Conservation (phyloP, 352 stramenopile genomes). For the Phytophthora pinifolia region DNA sequence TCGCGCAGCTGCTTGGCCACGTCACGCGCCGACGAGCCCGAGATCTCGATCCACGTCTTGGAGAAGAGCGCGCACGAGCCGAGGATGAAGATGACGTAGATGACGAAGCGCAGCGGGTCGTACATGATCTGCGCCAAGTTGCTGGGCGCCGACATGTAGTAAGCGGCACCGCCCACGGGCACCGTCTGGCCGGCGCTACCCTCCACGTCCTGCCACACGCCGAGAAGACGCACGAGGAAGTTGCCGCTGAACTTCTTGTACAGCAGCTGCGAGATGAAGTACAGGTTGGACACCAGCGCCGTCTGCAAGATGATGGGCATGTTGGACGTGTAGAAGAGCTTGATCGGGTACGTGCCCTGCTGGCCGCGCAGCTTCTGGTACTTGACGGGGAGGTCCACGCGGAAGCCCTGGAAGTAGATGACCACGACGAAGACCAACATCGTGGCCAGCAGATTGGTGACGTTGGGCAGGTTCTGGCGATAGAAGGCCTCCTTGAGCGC, state of each 20-base stretch:
- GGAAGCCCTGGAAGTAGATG: conserved; percentile 99
- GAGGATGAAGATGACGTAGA: conserved; percentile 99
- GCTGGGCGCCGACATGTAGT: conserved; percentile 98
- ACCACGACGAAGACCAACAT: conserved; percentile 99
- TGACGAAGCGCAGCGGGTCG: conserved; percentile 98
- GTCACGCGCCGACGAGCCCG: conserved; percentile 95
- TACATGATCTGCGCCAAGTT: conserved; percentile 97
- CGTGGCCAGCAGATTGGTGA: conserved; percentile 99
- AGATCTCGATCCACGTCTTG: conserved; percentile 99
- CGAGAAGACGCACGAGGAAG: conserved; percentile 97
- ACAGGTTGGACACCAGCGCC: conserved; percentile 98
- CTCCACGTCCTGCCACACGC: conserved; percentile 98
- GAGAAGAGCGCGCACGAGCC: conserved; percentile 98
- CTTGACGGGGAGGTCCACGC: conserved; percentile 93
- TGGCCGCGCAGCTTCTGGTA: conserved; percentile 99
- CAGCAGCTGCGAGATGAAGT: conserved; percentile 99
- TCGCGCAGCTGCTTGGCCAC: conserved; percentile 99
- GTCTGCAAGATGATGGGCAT: conserved; percentile 99
- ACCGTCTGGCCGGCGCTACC: conserved; percentile 93
- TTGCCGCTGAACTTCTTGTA: conserved; percentile 99
- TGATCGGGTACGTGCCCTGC: conserved; percentile 99
- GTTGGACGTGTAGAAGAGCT: conserved; percentile 99
- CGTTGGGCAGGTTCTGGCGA: conserved; percentile 98
- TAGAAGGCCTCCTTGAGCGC: conserved; percentile 98
- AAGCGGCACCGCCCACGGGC: conserved; percentile 95